Conservation (phyloP, 2,329 filamentous ascomycete species). For the Ilyonectria mors-panacis region DNA sequence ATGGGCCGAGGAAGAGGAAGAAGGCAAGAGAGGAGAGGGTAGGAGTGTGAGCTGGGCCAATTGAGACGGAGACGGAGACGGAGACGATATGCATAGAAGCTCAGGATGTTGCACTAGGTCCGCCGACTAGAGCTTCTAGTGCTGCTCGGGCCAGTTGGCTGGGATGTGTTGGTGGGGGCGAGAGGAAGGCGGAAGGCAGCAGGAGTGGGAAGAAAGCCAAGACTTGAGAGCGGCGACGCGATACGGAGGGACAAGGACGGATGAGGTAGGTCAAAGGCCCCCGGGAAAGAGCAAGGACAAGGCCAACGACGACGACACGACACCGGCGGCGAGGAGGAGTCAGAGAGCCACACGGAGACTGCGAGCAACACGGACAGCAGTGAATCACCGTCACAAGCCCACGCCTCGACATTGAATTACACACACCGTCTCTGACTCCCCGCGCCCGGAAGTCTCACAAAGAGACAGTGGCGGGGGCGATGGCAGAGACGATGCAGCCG, state of each 20-base stretch:
- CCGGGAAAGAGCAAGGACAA: slow-evolving; percentile 33
- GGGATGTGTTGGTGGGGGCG: slow-evolving; percentile 18
- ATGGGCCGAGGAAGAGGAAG: slow-evolving; percentile 33
- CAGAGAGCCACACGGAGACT: not conserved
- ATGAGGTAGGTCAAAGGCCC: slow-evolving; percentile 39
- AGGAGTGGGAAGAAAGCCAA: slow-evolving; percentile 30
- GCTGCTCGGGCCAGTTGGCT: slow-evolving; percentile 19
- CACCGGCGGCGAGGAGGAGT: slow-evolving; percentile 15
- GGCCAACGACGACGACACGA: slow-evolving; percentile 28
- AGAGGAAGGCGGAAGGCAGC: not conserved
- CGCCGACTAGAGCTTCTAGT: slow-evolving; percentile 31
- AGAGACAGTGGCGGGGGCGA: not conserved
- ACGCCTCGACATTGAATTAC: slow-evolving; percentile 10
- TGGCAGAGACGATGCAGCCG: not conserved
- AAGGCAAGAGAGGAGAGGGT: slow-evolving; percentile 4
- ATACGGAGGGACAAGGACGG: slow-evolving; percentile 44
- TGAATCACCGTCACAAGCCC: no score
- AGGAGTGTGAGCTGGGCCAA: slow-evolving; percentile 1
- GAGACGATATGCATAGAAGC: slow-evolving; percentile 19
- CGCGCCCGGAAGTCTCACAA: slow-evolving; percentile 7
- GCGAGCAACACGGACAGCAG: not conserved
- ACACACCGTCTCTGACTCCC: slow-evolving; percentile 6
- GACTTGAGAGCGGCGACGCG: slow-evolving; percentile 27
- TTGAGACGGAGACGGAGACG: slow-evolving; percentile 3
- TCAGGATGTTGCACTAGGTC: slow-evolving; percentile 28